A percentile compares a stretch with the other conserved stretches of the same genome.
Evolutionary conservation across 345 rosid species (phyloP).

Genomic region (Pugionium cornutum): DNA sequence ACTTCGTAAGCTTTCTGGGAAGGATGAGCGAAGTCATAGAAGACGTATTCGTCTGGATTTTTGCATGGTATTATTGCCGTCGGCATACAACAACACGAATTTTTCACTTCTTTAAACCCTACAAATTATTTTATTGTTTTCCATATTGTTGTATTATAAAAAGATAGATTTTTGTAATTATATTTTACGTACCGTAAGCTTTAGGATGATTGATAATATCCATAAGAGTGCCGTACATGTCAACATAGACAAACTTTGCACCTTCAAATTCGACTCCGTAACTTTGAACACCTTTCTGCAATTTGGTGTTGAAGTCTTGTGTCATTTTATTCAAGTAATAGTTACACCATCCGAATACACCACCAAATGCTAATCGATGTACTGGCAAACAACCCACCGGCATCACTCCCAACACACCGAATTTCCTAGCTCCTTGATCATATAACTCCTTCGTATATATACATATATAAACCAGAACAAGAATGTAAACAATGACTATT

Average conservation of each 20-base stretch:
- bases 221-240: slow-evolving; percentile 35
- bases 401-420: slow-evolving; percentile 36
- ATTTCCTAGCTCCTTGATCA: slow-evolving; percentile 38
- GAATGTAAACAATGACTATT: slow-evolving; percentile 1
- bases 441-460: slow-evolving; percentile 34
- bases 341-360: slow-evolving; percentile 33
- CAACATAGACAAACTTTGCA: slow-evolving; percentile 39
- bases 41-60: slow-evolving; percentile 19
- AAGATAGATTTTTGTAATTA: too few relatives aligned
- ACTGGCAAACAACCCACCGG: slow-evolving; percentile 40
- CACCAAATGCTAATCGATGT: slow-evolving; percentile 16
- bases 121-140: background rate
- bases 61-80: slow-evolving; percentile 32
- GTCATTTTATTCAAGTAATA: slow-evolving; percentile 7
- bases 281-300: slow-evolving; percentile 30
- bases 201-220: slow-evolving; percentile 36
- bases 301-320: slow-evolving; percentile 32
- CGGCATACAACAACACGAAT: slow-evolving; percentile 37
- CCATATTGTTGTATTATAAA: too few relatives aligned
- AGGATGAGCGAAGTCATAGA: slow-evolving; percentile 39
- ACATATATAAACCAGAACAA: slow-evolving; percentile 11
- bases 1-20: slow-evolving; percentile 30
- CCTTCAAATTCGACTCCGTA: slow-evolving; percentile 34
- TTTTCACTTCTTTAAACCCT: slow-evolving; percentile 33
- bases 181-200: slow-evolving; percentile 33